Evolutionary conservation across 2,329 filamentous ascomycete species (phyloP).

Genomic region (Pseudogymnoascus sp.): DNA sequence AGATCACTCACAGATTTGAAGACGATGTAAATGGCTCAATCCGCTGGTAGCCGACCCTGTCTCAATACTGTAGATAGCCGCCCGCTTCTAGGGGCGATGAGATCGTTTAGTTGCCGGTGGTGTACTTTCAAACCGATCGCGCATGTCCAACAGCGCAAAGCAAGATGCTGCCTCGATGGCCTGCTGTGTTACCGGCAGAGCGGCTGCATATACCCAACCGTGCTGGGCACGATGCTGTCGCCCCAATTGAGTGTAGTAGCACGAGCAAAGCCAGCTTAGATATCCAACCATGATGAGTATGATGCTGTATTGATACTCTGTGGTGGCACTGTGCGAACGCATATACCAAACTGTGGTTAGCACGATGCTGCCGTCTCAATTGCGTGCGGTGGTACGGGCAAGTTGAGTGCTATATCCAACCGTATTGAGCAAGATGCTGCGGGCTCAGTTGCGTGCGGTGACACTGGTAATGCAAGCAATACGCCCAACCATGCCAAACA

Average conservation of each 20-base stretch:
- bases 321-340: not conserved
- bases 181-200: not conserved
- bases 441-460: not conserved
- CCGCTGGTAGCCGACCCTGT: not conserved
- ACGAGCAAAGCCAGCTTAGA: not conserved
- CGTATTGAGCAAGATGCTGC: not conserved
- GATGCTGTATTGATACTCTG: not conserved
- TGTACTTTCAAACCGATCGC: not conserved
- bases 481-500: not conserved
- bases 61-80: conserved; percentile 4
- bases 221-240: not conserved
- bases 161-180: not conserved
- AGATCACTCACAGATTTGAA: not conserved
- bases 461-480: not conserved
- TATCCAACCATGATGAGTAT: not conserved
- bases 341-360: not conserved
- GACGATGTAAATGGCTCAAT: not conserved
- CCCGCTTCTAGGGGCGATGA: not conserved
- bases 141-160: not conserved
- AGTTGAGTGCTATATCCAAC: not conserved
- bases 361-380: not conserved
- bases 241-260: not conserved
- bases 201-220: not conserved
- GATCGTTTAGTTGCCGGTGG: not conserved
- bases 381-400: not conserved